Base-by-base conservation (phyloP, 306 rosid genomes). In the Argentina anserina region DNA sequence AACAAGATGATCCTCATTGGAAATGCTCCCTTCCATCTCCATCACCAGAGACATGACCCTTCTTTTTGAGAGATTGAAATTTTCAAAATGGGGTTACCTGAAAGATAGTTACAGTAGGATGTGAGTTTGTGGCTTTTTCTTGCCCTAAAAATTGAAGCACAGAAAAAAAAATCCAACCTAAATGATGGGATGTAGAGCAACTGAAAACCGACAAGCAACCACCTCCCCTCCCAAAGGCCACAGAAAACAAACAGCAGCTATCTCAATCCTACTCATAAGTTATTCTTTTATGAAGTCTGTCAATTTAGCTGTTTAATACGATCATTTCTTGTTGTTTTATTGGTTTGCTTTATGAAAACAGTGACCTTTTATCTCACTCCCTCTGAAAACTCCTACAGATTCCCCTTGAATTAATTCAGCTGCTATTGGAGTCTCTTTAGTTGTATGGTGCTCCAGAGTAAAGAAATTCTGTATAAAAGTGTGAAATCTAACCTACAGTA, bases 171-270 rank as follows among this genome's bases (percentile, higher is more conserved):
- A 40, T 40, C 67, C 72, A 64, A 63, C 50, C 49, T 50, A 50
- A 21, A 56, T 53, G 39, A 60, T 28, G 62, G 70, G 70, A 66
- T 71, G 39, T 12, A 34, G 28, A 75, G 47, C 61, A 72, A 70
- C 65, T 9, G 40, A 65, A 81, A 56, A 46, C 80, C 40, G 69
- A 70, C 75, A 58, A 61, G 65, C 67, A 76, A 76, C 58, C 71
- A 71, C 41, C 74, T 59, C 15, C 9, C 7, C 17, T 39, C 25
- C 17, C 8, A 21, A 4, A 36, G 25, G 28, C 71, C 71, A 31
- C 62, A 28, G 40, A 41, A 63, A 56, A 65, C 80, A 73, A 77
- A 78, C 77, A 31, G 63, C 39, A 69, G 13, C 65, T 25, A 66
- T 71, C 72, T 20, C 61, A 11, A 66, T 67, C 72, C 63, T 46